Conservation (phyloP, 371 early-diverging fungal genomes). For the Vairimorpha necatrix region DNA sequence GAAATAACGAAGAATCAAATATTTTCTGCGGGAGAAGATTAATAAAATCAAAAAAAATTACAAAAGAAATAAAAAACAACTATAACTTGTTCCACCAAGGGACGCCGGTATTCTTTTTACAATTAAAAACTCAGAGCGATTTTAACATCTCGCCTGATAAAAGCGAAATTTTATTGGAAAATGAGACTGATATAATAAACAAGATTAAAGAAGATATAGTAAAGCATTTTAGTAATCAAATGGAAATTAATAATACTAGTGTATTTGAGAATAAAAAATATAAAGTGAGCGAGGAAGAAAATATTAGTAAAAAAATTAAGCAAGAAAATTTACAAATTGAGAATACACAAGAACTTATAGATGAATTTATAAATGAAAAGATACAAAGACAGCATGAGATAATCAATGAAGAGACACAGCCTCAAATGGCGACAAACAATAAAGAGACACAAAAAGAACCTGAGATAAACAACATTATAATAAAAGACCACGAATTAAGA, state of each 20-base stretch:
- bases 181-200: conserved; percentile 31
- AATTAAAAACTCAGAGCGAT: conserved; percentile 38
- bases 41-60: conserved; percentile 19
- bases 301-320: not conserved
- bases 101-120: conserved; percentile 46
- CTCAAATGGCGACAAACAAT: not conserved
- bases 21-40: conserved; percentile 42
- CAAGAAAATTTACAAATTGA: not conserved
- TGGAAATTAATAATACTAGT: not conserved
- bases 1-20: not conserved
- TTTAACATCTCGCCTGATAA: conserved; percentile 54
- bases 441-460: not conserved
- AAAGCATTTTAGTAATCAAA: conserved; percentile 4
- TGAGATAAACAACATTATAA: not conserved
- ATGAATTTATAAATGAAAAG: not conserved
- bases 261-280: not conserved
- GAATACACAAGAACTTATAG: not conserved
- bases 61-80: conserved; percentile 25
- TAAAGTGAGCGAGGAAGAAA: not conserved
- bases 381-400: not conserved
- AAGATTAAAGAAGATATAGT: conserved; percentile 30
- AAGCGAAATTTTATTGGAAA: conserved; percentile 40
- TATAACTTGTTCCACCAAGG: conserved; percentile 18
- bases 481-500: too few species aligned
- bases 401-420: not conserved